Evolutionary conservation across 108 stramenopile species (phyloP).

Genomic region (Cylindrotheca closterium): DNA sequence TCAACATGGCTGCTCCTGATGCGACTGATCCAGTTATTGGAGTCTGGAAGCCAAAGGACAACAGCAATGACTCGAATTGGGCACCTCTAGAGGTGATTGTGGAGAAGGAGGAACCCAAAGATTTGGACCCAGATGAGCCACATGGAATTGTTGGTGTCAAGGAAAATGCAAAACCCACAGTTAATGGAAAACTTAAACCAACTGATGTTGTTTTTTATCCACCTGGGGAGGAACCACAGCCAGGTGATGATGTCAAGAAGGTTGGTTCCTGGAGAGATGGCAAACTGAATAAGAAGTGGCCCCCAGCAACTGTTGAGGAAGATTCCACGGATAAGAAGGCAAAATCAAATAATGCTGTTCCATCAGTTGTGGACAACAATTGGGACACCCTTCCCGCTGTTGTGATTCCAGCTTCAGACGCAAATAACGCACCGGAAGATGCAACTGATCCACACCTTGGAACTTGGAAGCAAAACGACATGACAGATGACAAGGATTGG

Average conservation of each 20-base stretch:
- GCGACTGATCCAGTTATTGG: too few species aligned
- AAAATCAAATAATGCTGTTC: too few species aligned
- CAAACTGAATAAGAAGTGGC: not conserved
- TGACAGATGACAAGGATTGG: not conserved
- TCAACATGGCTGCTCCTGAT: not conserved
- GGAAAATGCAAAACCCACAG: slow-evolving; percentile 6
- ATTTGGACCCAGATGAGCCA: too few species aligned
- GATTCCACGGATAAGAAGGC: too few species aligned
- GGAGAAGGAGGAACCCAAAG: too few species aligned
- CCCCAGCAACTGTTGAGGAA: too few species aligned
- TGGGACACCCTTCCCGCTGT: not conserved
- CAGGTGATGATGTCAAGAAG: not conserved
- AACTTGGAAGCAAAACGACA: not conserved
- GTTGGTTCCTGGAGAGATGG: slow-evolving; percentile 12
- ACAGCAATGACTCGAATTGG: slow-evolving; percentile 7
- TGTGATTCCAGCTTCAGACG: not conserved
- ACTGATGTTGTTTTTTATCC: slow-evolving; percentile 8
- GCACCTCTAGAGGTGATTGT: slow-evolving; percentile 4
- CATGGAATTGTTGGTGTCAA: slow-evolving; percentile 18
- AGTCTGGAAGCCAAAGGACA: too few species aligned
- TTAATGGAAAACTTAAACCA: slow-evolving; percentile 7
- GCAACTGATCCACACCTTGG: not conserved
- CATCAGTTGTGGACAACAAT: not conserved
- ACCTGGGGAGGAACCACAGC: slow-evolving; percentile 1
- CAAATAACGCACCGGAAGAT: not conserved